Conservation (phyloP, 1,284 basidiomycete genomes). For the Sphagnurus paluster region DNA sequence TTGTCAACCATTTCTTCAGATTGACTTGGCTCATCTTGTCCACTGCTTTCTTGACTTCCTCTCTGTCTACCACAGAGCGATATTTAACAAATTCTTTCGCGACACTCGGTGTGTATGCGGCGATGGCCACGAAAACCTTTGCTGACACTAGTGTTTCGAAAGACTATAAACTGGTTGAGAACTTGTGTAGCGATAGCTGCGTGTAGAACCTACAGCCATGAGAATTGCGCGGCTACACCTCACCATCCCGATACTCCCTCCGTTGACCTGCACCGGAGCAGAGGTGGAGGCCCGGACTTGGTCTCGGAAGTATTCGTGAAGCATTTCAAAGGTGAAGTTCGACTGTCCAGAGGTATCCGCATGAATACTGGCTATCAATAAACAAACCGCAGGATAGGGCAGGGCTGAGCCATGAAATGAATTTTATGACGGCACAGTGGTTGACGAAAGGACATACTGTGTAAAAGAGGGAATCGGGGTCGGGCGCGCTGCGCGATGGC, state of each 20-base stretch:
- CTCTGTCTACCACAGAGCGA: conserved; percentile 56
- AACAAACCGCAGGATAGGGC: conserved; percentile 70
- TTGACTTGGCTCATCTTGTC: conserved; percentile 66
- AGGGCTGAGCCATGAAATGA: conserved; percentile 43
- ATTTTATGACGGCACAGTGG: not conserved
- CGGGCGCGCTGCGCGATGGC: conserved; percentile 55
- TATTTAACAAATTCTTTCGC: conserved; percentile 69
- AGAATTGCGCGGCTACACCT: conserved; percentile 62
- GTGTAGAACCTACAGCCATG: conserved; percentile 48
- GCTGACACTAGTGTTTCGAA: conserved; percentile 64
- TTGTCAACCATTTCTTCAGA: conserved; percentile 75
- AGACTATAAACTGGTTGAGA: conserved; percentile 41
- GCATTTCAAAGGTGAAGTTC: conserved; percentile 76
- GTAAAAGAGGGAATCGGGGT: conserved; percentile 46
- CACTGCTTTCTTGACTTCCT: conserved; percentile 64
- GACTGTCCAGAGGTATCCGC: conserved; percentile 65
- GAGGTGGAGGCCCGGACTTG: conserved; percentile 67
- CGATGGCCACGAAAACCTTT: conserved; percentile 51
- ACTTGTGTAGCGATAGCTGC: not conserved
- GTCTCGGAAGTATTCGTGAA: conserved; percentile 64
- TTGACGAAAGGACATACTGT: conserved; percentile 40
- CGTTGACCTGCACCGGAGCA: conserved; percentile 72
- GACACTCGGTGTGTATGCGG: conserved; percentile 44
- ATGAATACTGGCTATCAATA: conserved; percentile 72
- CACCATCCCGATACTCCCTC: conserved; percentile 74